phyloP scores from a whole-genome alignment of 495 filamentous ascomycete genomes.

The Poronia punctata region DNA sequence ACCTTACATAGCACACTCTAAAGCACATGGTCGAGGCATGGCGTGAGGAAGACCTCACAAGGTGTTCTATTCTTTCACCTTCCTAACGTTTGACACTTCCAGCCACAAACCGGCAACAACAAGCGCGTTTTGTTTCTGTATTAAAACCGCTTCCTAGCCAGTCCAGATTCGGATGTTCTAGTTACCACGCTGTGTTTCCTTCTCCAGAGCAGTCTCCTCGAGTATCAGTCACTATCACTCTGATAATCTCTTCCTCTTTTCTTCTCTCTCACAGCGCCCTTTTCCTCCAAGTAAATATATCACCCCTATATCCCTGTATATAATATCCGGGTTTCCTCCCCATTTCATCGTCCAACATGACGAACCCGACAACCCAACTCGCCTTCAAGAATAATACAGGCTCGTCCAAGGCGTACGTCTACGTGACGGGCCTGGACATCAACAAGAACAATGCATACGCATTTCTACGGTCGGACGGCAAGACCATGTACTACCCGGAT shows the following conservation, averaged over 20 bases:
- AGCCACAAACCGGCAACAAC: neutral
- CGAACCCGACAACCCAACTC: conserved; percentile 46
- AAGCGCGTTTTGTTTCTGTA: neutral
- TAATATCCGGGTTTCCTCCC: no score
- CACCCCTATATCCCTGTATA: no score
- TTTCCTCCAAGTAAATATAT: neutral
- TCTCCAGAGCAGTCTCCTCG: neutral
- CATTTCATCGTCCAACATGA: conserved; percentile 20
- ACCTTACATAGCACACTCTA: conserved; percentile 2
- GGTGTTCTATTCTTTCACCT: conserved; percentile 4
- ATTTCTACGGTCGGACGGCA: conserved; percentile 53
- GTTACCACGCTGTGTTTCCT: no score
- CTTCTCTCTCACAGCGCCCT: neutral
- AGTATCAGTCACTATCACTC: neutral
- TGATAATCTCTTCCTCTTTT: neutral
- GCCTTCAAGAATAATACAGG: conserved; percentile 56
- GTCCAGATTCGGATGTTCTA: no score
- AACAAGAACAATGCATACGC: conserved; percentile 53
- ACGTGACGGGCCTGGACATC: conserved; percentile 60
- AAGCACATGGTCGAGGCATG: conserved; percentile 9
- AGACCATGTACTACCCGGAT: conserved; percentile 28
- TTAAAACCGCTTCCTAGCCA: neutral
- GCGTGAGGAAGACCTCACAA: conserved; percentile 39
- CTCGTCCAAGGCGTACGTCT: conserved; percentile 59
- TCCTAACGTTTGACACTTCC: neutral